phyloP scores from a whole-genome alignment of 176 grass and related monocot genomes.

The Hsuehochloa calcarea region DNA sequence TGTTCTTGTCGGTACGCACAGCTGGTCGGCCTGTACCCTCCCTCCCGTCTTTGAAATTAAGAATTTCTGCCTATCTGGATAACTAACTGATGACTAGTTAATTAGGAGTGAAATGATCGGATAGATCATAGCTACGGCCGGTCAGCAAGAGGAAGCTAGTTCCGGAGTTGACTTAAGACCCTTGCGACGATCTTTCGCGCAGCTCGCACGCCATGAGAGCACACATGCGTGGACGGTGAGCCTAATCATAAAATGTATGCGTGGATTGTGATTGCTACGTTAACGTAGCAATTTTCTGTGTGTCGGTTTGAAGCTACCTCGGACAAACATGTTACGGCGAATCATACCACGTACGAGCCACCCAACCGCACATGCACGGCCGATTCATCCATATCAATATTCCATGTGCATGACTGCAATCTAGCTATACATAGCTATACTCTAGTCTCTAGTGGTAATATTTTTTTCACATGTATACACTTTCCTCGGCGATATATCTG shows the following conservation, averaged over 20 bases:
- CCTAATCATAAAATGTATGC: background rate
- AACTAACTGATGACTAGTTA: background rate
- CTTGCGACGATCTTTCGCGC: background rate
- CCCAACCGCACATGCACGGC: background rate
- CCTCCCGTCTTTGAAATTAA: background rate
- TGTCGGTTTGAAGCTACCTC: background rate
- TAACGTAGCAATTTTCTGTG: background rate
- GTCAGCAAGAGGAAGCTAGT: background rate
- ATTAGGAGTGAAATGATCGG: background rate
- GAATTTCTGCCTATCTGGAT: background rate
- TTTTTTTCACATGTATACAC: background rate
- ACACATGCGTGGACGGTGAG: conserved; percentile 45
- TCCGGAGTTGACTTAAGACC: background rate
- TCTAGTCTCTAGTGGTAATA: background rate
- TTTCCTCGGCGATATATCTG: background rate
- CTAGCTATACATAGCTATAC: background rate
- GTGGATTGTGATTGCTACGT: background rate
- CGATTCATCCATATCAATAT: background rate
- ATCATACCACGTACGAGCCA: background rate
- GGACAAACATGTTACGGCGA: background rate
- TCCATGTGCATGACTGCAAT: background rate
- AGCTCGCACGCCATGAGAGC: background rate
- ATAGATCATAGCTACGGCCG: background rate
- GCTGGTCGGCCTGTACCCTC: background rate
- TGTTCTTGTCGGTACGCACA: background rate